Percentiles rank a stretch among this genome's conserved stretches.
These are phyloP conservation scores for Neurospora intermedia DNA, from an alignment of 495 filamentous ascomycete species.

Conservation along the genomic window DNA sequence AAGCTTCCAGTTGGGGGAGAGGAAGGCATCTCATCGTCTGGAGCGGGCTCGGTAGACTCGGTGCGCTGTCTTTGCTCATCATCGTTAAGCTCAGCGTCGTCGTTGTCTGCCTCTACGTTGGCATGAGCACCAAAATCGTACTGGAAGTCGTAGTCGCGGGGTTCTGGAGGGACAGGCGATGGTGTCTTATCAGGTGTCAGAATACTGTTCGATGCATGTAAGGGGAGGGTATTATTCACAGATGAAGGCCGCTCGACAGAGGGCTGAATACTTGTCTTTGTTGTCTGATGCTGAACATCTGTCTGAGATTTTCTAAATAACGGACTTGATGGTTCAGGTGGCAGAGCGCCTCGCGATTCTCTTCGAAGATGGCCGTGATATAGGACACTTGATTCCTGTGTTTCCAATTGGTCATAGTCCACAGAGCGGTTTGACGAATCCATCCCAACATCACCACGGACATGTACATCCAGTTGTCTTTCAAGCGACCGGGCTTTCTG, in stretches of 20 bases:
- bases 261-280: slow-evolving; percentile 19
- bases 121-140: not conserved
- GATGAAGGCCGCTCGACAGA: slow-evolving; percentile 26
- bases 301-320: not conserved
- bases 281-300: not conserved
- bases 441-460: not conserved
- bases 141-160: slow-evolving; percentile 1
- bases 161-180: slow-evolving; percentile 31
- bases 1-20: slow-evolving; percentile 20
- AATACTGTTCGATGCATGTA: slow-evolving; percentile 32
- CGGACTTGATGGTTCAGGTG: not conserved
- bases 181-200: slow-evolving; percentile 46
- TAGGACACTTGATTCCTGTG: not conserved
- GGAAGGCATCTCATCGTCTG: slow-evolving; percentile 16
- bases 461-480: not conserved
- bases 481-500: not conserved
- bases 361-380: not conserved
- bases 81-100: not conserved
- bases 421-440: not conserved
- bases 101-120: not conserved
- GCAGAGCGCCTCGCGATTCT: not conserved
- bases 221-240: slow-evolving; percentile 25
- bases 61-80: not conserved
- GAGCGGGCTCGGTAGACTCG: not conserved
- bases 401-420: not conserved